These are phyloP conservation scores for Fusarium sp. DNA, from an alignment of 2,329 filamentous ascomycete species.

Conservation along the genomic window DNA sequence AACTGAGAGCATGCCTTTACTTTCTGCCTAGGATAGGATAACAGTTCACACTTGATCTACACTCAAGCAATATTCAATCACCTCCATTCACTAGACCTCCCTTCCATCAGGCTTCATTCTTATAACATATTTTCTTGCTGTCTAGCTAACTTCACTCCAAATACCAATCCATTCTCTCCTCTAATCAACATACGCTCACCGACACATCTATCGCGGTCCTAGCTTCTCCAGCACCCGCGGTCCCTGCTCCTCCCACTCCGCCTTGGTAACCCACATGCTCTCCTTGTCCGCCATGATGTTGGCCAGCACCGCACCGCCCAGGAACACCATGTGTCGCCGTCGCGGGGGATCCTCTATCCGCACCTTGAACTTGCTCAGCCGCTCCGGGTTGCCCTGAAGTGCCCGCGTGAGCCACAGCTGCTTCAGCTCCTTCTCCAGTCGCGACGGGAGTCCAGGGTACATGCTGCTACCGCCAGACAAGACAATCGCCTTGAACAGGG, in stretches of 20 bases:
- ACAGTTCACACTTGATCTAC: not conserved
- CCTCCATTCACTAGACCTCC: too few relatives aligned
- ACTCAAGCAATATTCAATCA: not conserved
- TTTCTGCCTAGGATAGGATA: not conserved
- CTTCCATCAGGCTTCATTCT: too few relatives aligned
- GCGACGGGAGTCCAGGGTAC: constrained; percentile 95
- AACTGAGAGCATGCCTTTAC: not conserved
- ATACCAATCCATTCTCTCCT: constrained; percentile 27
- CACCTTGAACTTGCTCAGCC: constrained; percentile 98
- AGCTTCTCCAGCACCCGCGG: constrained; percentile 88
- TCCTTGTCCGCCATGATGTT: constrained; percentile 99
- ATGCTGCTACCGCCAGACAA: constrained; percentile 97
- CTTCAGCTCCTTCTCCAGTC: constrained; percentile 98
- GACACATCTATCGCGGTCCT: constrained; percentile 76
- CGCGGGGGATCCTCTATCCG: constrained; percentile 97
- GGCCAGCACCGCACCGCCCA: constrained; percentile 94
- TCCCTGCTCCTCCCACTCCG: constrained; percentile 97
- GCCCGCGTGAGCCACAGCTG: constrained; percentile 97
- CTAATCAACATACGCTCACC: constrained; percentile 21
- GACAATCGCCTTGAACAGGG: constrained; percentile 97
- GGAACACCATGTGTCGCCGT: constrained; percentile 98
- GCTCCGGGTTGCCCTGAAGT: constrained; percentile 89
- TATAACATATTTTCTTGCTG: constrained; percentile 40
- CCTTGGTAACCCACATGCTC: constrained; percentile 98
- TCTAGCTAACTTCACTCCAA: constrained; percentile 37